Percentiles rank a stretch among this genome's conserved stretches.
phyloP scores from a whole-genome alignment of 208 protist genomes.

The Leishmania turanica region DNA sequence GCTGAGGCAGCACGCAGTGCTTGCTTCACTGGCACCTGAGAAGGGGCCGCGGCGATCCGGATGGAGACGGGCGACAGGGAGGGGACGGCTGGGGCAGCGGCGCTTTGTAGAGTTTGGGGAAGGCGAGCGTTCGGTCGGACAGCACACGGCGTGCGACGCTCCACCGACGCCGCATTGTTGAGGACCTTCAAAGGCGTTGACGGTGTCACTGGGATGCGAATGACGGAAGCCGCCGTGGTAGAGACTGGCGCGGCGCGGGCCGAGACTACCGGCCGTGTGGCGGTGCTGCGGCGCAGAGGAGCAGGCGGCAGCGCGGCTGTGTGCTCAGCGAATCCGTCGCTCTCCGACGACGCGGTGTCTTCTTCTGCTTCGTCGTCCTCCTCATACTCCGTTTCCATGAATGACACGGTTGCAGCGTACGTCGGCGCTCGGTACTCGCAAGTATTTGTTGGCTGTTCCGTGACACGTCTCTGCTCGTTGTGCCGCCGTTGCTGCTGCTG shows the following conservation, averaged over 20 bases:
- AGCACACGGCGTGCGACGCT: neutral
- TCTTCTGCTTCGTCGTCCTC: neutral
- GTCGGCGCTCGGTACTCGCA: neutral
- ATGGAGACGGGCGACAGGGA: neutral
- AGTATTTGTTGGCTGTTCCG: too few relatives aligned
- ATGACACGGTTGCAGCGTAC: neutral
- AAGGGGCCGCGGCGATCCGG: neutral
- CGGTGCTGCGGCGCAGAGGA: neutral
- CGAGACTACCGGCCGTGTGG: too few relatives aligned
- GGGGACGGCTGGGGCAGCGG: neutral
- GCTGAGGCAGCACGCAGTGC: neutral
- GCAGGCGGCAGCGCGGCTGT: neutral
- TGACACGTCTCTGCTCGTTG: neutral
- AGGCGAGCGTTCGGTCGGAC: neutral
- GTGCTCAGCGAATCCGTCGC: neutral
- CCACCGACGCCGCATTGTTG: neutral
- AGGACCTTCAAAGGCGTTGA: neutral
- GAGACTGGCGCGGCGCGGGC: neutral
- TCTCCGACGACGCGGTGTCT: neutral
- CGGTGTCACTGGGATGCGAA: neutral
- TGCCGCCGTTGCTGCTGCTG: neutral
- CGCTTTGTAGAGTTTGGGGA: neutral
- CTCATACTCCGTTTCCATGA: neutral
- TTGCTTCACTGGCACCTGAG: neutral
- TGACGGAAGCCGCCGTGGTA: neutral